Evolutionary conservation across 78 protist species (phyloP).

Genomic region (Speleostelium caveatum): DNA sequence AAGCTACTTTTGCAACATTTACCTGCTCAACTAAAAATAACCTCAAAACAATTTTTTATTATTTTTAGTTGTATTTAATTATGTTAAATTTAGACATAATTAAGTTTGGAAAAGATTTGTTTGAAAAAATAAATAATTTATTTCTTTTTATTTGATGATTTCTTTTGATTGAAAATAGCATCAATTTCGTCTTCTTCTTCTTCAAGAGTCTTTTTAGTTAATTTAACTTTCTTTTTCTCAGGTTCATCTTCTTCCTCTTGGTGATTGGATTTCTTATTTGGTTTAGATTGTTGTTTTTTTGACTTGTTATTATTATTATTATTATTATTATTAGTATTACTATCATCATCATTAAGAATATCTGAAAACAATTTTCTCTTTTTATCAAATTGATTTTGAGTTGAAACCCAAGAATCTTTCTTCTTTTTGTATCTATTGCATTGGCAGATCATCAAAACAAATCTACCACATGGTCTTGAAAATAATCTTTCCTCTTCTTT

Average conservation of each 20-base stretch:
- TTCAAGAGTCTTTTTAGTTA: not conserved
- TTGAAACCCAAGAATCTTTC: slow-evolving; percentile 34
- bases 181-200: slow-evolving; percentile 47
- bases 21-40: too few relatives aligned
- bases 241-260: not conserved
- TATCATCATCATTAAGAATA: slow-evolving; percentile 19
- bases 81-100: too few relatives aligned
- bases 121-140: too few relatives aligned
- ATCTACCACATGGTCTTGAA: slow-evolving; percentile 36
- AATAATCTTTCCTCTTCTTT: slow-evolving; percentile 26
- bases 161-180: slow-evolving; percentile 23
- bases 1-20: too few relatives aligned
- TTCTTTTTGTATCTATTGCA: slow-evolving; percentile 41
- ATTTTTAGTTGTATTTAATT: too few relatives aligned
- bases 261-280: slow-evolving; percentile 9
- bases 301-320: not conserved
- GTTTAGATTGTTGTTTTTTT: not conserved
- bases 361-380: slow-evolving; percentile 62
- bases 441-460: slow-evolving; percentile 38
- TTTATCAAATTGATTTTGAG: slow-evolving; percentile 11
- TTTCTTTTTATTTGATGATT: slow-evolving; percentile 5
- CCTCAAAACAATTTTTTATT: too few relatives aligned
- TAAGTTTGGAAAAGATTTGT: too few relatives aligned
- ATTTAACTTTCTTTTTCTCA: not conserved
- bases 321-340: not conserved